Conservation (phyloP, 345 rosid genomes). For the Alliaria petiolata region DNA sequence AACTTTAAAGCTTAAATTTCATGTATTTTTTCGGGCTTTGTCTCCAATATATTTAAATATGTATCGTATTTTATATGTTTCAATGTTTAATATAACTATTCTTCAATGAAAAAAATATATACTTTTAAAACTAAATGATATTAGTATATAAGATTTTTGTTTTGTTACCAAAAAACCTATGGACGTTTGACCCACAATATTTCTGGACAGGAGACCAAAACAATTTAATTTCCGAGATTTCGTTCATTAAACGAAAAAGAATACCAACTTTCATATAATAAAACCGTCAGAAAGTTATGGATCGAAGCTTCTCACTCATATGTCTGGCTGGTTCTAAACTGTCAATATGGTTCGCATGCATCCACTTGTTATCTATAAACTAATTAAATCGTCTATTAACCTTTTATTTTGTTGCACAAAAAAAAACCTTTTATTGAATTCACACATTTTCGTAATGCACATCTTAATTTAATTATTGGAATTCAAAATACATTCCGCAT, state of each 20-base stretch:
- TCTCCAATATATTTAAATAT: no score
- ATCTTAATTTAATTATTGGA: neutral
- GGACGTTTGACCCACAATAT: neutral
- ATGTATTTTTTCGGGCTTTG: no score
- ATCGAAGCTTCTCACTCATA: slow-evolving; percentile 20
- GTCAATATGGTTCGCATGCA: slow-evolving; percentile 6
- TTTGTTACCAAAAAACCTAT: no score
- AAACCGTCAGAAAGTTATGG: slow-evolving; percentile 5
- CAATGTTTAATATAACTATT: no score
- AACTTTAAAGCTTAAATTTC: no score
- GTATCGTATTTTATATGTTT: no score
- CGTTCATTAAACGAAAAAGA: neutral
- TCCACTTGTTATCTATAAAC: slow-evolving; percentile 13
- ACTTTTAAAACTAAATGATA: no score
- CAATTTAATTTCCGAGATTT: neutral
- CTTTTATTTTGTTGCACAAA: slow-evolving; percentile 7
- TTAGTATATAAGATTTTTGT: neutral
- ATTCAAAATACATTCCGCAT: neutral
- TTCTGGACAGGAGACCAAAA: neutral
- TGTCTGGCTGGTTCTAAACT: slow-evolving; percentile 11
- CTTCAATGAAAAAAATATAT: no score
- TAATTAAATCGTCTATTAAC: neutral
- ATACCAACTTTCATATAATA: neutral
- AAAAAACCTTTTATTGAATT: no score
- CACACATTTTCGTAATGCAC: neutral